These are phyloP conservation scores for Aphanoascus verrucosus DNA, from an alignment of 2,329 filamentous ascomycete genomes.

Conservation along the genomic window DNA sequence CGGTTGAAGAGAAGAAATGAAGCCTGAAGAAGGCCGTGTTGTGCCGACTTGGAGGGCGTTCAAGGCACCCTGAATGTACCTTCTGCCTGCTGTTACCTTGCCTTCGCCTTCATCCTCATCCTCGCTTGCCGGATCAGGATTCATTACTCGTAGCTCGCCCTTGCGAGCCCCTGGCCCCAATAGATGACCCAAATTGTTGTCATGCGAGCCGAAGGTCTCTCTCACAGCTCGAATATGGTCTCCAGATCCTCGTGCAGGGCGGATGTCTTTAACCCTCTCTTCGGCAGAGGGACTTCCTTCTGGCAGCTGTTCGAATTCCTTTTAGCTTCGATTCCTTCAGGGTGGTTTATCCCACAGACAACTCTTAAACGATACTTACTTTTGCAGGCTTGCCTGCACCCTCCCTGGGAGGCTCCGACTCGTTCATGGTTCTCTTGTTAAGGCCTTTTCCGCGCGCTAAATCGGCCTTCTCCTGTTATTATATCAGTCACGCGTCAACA, in stretches of 20 bases:
- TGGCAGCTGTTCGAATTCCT: background rate
- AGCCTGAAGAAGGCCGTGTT: no score
- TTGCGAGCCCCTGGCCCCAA: background rate
- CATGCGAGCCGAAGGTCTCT: background rate
- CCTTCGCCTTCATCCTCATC: background rate
- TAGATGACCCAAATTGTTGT: conserved; percentile 3
- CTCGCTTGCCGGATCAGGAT: conserved; percentile 8
- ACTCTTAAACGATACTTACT: background rate
- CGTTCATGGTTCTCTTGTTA: background rate
- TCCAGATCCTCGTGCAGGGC: background rate
- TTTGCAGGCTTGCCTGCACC: background rate
- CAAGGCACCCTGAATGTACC: conserved; percentile 1
- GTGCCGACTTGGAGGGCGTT: background rate
- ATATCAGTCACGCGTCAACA: background rate
- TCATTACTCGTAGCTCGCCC: conserved; percentile 12
- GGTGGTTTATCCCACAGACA: background rate
- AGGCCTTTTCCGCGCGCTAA: background rate
- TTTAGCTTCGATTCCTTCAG: background rate
- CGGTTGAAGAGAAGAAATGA: no score
- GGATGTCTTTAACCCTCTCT: background rate
- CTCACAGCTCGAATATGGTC: background rate
- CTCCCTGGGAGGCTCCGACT: background rate
- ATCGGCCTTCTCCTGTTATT: background rate
- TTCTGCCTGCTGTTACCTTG: background rate
- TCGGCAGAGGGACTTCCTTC: background rate